Evolutionary conservation across 129 eudicot genomes (phyloP), one percentile per base, ranked within the genome.

Genomic region (Flaveria sonorensis): DNA sequence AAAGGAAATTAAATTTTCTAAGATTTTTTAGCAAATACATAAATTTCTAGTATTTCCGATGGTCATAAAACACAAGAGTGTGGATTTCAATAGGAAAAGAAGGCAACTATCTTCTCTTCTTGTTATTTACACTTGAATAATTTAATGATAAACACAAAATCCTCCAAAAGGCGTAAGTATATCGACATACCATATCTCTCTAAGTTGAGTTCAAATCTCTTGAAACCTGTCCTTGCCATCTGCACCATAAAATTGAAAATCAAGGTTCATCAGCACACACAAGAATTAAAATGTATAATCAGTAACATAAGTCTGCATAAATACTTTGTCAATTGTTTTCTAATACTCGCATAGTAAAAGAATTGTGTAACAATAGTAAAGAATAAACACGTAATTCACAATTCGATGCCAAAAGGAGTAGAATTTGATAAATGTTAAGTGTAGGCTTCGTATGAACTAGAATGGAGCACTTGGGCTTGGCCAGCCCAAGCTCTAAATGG

Each of bases 211-310:
- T 90, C 67, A 85, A 73, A 79, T 90, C 96, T 46, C 85, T 86
- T 3, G 91, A 87, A 62, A 72, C 88, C 71, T 83, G 94, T 23
- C 97, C 97, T 74, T 89, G 98, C 98, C 98, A 93, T 89, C 98
- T 93, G 90, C 91, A 87, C 42, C 69, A 66, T 46, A 20, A 68
- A 77, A 18, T 4, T 26, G 68, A 63, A 30, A n/a, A 12, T 67
- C 68, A 24, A 67, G 69, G 14, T 55, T 76, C 71, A 43, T 60
- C 19, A 66, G 15, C 1, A 53, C 74, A 3, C 60, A 30, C 48
- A 50, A 20, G 57, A 55, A 40, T 21, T n/a, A 12, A 48, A 14
- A 26, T 26, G 16, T 13, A 57, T 57, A 30, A 23, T 59, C 36
- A 21, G 14, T 1, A 14, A 30, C 18, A 63, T 63, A 20, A 18